Base-by-base conservation (phyloP, 345 rosid genomes). In the Salix purpurea region DNA sequence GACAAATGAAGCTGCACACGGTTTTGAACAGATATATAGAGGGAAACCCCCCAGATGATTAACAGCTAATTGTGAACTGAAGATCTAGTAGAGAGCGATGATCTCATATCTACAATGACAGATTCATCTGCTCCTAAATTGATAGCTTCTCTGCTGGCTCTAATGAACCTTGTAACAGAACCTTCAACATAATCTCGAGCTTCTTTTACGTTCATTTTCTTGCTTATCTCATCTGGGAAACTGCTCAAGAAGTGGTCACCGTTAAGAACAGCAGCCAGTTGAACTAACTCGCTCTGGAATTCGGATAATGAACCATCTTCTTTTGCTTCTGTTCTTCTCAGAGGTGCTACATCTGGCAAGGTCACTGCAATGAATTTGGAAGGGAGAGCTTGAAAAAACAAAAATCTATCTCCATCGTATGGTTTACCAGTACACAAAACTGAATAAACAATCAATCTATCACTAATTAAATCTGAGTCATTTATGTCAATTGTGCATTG, bases 161-260 rank as follows among this genome's bases (percentile, higher is more conserved):
- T 85, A 54, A 93, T 84, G 79, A 96, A 96, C 79, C 98, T 83
- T 13, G 93, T 79, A 2, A 90, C 85, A 2, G 98, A 89, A 14
- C 92, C 97, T 77, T 71, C 85, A 23, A 86, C 91, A 42, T 96
- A 96, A 24, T 88, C 88, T 37, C 90, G 91, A 80, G 96, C 99
- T 85, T 90, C 89, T 84, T 84, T 90, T 32, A 96, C 97, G 0
- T 84, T 90, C 98, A 95, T 90, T 80, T 89, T 91, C 89, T 88
- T 89, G 72, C 92, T 81, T 88, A 90, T 88, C 82, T 89, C 87
- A 37, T 91, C 86, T 0, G 91, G 97, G 83, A 87, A 96, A 80
- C 96, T 93, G 88, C 93, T 91, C 68, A 91, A 82, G 85, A 87
- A 91, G 60, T 96, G 97, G 78, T 96, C 99, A 0, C 98, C 99